Conservation (phyloP, 2,329 filamentous ascomycete genomes). For the Aphanocladium album region DNA sequence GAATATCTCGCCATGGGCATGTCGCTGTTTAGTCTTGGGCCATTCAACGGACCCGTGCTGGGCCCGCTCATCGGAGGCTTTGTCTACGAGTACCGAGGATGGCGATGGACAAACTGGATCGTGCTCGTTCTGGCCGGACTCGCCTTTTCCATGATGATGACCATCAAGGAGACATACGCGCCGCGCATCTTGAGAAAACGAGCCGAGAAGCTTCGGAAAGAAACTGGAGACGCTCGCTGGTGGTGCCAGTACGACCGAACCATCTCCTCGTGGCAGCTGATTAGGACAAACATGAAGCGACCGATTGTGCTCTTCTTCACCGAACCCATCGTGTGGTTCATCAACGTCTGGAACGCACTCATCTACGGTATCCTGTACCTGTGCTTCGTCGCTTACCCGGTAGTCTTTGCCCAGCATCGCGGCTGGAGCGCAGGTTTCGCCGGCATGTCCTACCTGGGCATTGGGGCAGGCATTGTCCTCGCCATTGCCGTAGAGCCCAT, state of each 20-base stretch:
- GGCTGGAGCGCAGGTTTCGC: constrained; percentile 71
- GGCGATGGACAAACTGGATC: constrained; percentile 85
- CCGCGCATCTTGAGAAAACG: constrained; percentile 65
- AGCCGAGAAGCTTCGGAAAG: constrained; percentile 58
- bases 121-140: constrained; percentile 65
- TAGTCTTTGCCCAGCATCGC: constrained; percentile 69
- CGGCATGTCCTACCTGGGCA: constrained; percentile 73
- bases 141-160: constrained; percentile 53
- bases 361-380: constrained; percentile 85
- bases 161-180: constrained; percentile 70
- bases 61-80: constrained; percentile 65
- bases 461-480: constrained; percentile 57
- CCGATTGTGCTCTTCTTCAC: constrained; percentile 73
- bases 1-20: constrained; percentile 71
- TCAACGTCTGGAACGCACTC: constrained; percentile 55
- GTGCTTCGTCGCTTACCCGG: constrained; percentile 85
- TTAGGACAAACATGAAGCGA: constrained; percentile 70
- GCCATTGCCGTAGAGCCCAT: constrained; percentile 63
- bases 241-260: constrained; percentile 78
- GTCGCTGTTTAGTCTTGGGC: constrained; percentile 73
- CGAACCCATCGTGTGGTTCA: constrained; percentile 74
- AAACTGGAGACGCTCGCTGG: constrained; percentile 65
- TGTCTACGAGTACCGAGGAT: constrained; percentile 61
- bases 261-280: constrained; percentile 55
- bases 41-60: constrained; percentile 61